Base-by-base conservation (phyloP, 192 early-diverging fungal genomes). In the Phlyctochytrium bullatum region DNA sequence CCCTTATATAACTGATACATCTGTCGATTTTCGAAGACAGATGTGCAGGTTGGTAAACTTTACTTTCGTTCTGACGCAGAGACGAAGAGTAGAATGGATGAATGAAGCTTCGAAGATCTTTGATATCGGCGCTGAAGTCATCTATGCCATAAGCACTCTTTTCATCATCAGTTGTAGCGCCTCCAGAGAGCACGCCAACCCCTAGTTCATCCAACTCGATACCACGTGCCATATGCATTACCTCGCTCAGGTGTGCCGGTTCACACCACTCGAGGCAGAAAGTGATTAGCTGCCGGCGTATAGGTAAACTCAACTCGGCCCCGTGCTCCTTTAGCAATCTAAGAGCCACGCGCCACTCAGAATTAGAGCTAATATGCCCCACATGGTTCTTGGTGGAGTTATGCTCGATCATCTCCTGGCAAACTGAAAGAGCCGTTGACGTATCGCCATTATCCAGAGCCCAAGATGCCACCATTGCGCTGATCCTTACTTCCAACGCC, bases 381-480 rank as follows among this genome's bases (percentile, higher is more conserved):
- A 14, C 20, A 20, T 20, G 6, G 40, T 47, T 47, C 20, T 6
- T 6, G 20, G 40, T 47, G 20, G 40, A 47, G 40, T 6, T 14
- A 20, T 14, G 33, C n/a, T 76, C 77, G n/a, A 91, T 79, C 4
- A 88, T 68, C 3, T 78, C 76, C n/a, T 83, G 82, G 62, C 88
- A 89, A 0, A 85, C 75, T 29, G 76, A 63, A 34, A 86, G 75
- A 0, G 86, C 81, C 40, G 73, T 76, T n/a, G 70, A 65, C 35
- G 81, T 76, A 47, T 89, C 80, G 59, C 74, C 71, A 52, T 81
- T 78, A 36, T 78, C 80, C 34, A 91, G 72, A 20, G 88, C 86
- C 27, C 86, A 77, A 52, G 80, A 76, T 17, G 88, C 85, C 6
- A 89, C 72, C 80, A 88, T 86, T 2, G 76, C 80, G 20, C 87